Base-by-base conservation (phyloP, 2,329 filamentous ascomycete genomes). In the Epichloe bromicola region DNA sequence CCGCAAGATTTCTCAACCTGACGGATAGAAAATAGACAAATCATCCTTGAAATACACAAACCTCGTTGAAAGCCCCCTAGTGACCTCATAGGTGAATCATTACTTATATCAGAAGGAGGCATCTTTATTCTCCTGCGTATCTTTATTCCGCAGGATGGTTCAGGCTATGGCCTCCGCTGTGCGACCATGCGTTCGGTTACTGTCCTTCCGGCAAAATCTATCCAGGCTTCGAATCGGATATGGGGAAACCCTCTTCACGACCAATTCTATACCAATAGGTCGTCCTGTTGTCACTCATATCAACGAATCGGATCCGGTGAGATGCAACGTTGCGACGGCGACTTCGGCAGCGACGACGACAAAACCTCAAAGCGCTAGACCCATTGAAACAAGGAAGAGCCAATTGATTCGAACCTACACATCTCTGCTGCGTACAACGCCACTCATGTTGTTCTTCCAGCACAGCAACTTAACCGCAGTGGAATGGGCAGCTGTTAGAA, bases 401-500 rank as follows among this genome's bases (percentile, higher is more conserved):
- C 93, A 98, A 69, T 76, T 97, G 53, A 75, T 82, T 53, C 82
- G 90, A 52, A 82, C 86, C 60, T 96, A 96, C 70, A 88, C 90
- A 48, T 93, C 90, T 45, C 74, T 95, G 54, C 80, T 96, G 53
- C 87, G 87, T 53, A 88, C 88, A 20, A 85, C 87, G 11, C 89
- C 90, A 40, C 69, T 96, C 54, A 83, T 95, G 58, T 78, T 96
- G 53, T 76, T 96, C 61, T 94, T 96, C 74, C 72, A 84, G 61
- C 72, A 83, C 70, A 80, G 80, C 70, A 82, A 83, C 62, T 71
- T 86, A 52, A 79, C 79, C 2, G 83, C 88, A 3, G 74, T 79
- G 12, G 86, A 91, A 57, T 73, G 72, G 65, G 65, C 70, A 14
- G 67, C 70, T 43, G 67, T 73, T 15, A 66, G 70, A 48, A 62